Percentiles rank a stretch among this genome's conserved stretches.
Conservation (phyloP, 1,284 basidiomycete species). For the Uromyces viciae-fabae region DNA sequence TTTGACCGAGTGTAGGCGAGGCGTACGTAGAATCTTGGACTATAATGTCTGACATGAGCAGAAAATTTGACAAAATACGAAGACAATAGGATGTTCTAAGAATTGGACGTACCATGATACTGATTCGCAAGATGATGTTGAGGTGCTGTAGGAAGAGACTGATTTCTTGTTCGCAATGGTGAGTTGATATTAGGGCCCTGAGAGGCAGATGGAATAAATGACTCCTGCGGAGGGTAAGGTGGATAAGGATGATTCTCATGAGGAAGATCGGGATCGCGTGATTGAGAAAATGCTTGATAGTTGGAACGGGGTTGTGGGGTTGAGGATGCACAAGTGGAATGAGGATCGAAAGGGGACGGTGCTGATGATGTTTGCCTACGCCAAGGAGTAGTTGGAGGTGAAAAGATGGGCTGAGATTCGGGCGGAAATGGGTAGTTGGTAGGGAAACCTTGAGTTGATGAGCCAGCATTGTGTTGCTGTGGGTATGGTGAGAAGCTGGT, state of each 20-base stretch:
- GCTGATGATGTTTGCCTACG: not conserved
- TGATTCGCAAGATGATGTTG: not conserved
- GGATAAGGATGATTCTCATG: not conserved
- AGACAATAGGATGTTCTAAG: too few species aligned
- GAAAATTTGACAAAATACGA: not conserved
- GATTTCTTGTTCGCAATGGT: constrained; percentile 24
- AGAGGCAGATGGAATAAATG: not conserved
- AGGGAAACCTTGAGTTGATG: too few species aligned
- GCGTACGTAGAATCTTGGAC: not conserved
- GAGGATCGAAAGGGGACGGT: constrained; percentile 7
- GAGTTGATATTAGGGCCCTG: not conserved
- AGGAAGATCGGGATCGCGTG: not conserved
- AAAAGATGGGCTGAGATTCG: constrained; percentile 21
- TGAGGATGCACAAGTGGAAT: not conserved
- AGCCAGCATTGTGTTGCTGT: not conserved
- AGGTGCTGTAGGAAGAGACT: constrained; percentile 27
- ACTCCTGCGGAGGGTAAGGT: not conserved
- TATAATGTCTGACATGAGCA: not conserved
- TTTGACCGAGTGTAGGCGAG: not conserved
- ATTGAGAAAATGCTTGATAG: not conserved
- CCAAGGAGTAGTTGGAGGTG: constrained; percentile 41
- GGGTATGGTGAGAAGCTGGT: constrained; percentile 10
- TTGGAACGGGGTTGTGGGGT: not conserved
- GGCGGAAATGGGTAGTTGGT: constrained; percentile 1
- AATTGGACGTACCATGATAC: constrained; percentile 13